A percentile compares a stretch with the other conserved stretches of the same genome.
Evolutionary conservation across 495 filamentous ascomycete genomes (phyloP).

Genomic region (Hypoxylon crocopeplum): DNA sequence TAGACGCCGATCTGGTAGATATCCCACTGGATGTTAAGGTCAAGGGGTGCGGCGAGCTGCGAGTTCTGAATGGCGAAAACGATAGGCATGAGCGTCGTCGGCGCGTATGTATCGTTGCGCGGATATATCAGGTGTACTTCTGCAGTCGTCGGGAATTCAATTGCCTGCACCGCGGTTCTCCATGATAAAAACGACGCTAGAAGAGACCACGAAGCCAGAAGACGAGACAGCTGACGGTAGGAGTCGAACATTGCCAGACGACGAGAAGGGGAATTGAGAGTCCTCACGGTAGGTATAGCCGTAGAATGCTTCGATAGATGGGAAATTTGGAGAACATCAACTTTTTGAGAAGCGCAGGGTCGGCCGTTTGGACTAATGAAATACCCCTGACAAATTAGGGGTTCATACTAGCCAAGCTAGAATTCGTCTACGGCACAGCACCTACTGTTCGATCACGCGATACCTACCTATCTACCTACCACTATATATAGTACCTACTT

Average conservation of each 20-base stretch:
- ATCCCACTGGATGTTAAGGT: constrained; percentile 1
- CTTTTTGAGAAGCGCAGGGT: not conserved
- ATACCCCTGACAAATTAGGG: not conserved
- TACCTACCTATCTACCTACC: not conserved
- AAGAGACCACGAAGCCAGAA: not conserved
- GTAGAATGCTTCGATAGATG: not conserved
- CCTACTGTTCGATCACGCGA: not conserved
- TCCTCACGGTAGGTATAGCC: too few relatives aligned
- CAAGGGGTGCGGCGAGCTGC: constrained; percentile 31
- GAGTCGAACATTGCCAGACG: not conserved
- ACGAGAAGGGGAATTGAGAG: too few relatives aligned
- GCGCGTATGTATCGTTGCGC: constrained; percentile 51
- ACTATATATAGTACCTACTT: too few relatives aligned
- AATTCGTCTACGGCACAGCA: too few relatives aligned
- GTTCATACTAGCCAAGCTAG: not conserved
- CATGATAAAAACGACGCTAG: not conserved
- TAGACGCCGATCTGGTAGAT: constrained; percentile 10
- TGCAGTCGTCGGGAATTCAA: constrained; percentile 17
- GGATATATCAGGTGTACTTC: constrained; percentile 52
- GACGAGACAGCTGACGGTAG: not conserved
- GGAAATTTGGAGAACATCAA: not conserved
- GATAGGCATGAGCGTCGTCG: constrained; percentile 41
- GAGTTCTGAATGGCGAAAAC: constrained; percentile 50
- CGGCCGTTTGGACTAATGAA: not conserved
- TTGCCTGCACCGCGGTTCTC: not conserved